A percentile compares a stretch with the other conserved stretches of the same genome.
Evolutionary conservation across 2,329 filamentous ascomycete species (phyloP).

Genomic region (Zymoseptoria passerinii): DNA sequence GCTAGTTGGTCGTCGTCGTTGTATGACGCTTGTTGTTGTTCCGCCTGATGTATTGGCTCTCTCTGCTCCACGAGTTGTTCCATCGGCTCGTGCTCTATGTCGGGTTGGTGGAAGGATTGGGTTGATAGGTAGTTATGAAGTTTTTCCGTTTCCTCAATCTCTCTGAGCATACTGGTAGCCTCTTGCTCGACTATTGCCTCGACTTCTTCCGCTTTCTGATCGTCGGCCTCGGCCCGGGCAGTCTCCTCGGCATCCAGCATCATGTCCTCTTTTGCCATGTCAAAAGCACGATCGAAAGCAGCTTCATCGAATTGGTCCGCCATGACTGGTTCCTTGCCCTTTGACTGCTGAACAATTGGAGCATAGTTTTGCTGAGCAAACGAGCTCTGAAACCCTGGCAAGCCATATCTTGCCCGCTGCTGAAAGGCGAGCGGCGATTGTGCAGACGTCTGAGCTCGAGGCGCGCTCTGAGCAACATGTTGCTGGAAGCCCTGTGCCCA

Average conservation of each 20-base stretch:
- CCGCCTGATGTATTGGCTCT: slow-evolving; percentile 10
- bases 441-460: slow-evolving; percentile 20
- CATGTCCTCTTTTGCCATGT: slow-evolving; percentile 38
- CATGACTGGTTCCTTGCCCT: slow-evolving; percentile 29
- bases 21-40: slow-evolving; percentile 16
- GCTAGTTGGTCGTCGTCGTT: slow-evolving; percentile 60
- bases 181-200: slow-evolving; percentile 14
- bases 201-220: slow-evolving; percentile 9
- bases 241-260: slow-evolving; percentile 19
- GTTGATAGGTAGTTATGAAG: slow-evolving; percentile 5
- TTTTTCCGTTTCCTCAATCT: not conserved
- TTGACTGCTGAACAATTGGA: slow-evolving; percentile 13
- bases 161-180: slow-evolving; percentile 14
- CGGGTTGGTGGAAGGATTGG: slow-evolving; percentile 12
- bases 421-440: slow-evolving; percentile 26
- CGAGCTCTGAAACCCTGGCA: slow-evolving; percentile 21
- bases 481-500: slow-evolving; percentile 55
- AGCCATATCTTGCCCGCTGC: slow-evolving; percentile 25
- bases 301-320: slow-evolving; percentile 44
- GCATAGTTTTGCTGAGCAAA: slow-evolving; percentile 19
- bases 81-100: slow-evolving; percentile 11
- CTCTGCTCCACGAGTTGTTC: slow-evolving; percentile 2
- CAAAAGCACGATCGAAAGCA: slow-evolving; percentile 49
- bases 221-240: slow-evolving; percentile 12
- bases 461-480: slow-evolving; percentile 32